Evolutionary conservation across 352 stramenopile species (phyloP), one percentile per base, ranked within the genome.

Genomic region (Phytophthora uliginosa): DNA sequence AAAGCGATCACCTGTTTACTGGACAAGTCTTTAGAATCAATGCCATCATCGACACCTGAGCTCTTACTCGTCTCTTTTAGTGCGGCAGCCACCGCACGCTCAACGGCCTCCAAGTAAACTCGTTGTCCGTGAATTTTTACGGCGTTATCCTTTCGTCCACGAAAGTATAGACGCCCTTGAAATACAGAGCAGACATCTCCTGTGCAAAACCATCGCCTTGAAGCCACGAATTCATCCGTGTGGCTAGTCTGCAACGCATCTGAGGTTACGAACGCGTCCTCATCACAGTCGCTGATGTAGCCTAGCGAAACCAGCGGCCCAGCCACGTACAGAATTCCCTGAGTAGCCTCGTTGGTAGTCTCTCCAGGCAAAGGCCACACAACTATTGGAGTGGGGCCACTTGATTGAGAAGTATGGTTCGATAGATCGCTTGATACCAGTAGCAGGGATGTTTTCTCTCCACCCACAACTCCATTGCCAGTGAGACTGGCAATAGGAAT

Each of bases 41-140:
- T 33, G 22, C 24, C 40, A 20, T n/a, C 22, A 50, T 54, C 18
- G 18, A 51, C 40, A 42, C 17, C 13, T 36, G 7, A 3, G 15
- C 36, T 10, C 45, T 57, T 52, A 5, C 28, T 31, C 7, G 22
- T 68, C 61, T 65, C 63, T 42, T 28, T 68, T 56, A 76, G 48
- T 20, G 66, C 65, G 2, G 38, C 34, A 8, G 60, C 36, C n/a
- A 90, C 73, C 26, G 59, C 61, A 56, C 73, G 66, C 53, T 91
- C 85, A 10, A 90, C 75, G 5, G 76, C 80, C 34, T 88, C 80
- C 24, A 93, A 71, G 48, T 86, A 74, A 24, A 93, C 57, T 22
- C 76, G 73, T 18, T 87, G 80, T 33, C 85, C 85, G 26, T 81
- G 71, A 59, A 91, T 79, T 56, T 93, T 93, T 9, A 93, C 75